phyloP scores from a whole-genome alignment of 2,329 filamentous ascomycete species.

The Xylaria sp. region DNA sequence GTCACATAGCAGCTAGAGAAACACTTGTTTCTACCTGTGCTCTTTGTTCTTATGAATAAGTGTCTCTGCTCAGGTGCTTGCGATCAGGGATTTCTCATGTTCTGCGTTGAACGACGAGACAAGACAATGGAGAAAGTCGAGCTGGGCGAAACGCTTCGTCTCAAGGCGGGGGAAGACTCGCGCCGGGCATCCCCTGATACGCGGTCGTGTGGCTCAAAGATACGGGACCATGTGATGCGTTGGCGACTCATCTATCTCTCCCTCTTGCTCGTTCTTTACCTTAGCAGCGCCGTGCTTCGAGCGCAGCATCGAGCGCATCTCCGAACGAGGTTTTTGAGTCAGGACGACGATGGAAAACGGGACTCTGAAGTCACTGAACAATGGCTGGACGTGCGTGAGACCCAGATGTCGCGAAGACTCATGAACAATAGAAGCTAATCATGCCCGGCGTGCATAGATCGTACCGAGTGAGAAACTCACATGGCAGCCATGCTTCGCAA shows the following conservation, averaged over 20 bases:
- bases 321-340: neutral
- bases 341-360: neutral
- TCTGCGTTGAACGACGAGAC: neutral
- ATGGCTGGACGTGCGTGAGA: constrained; percentile 15
- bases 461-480: constrained; percentile 39
- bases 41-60: neutral
- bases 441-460: constrained; percentile 32
- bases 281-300: neutral
- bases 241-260: constrained; percentile 11
- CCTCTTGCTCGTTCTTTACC: constrained; percentile 5
- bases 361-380: constrained; percentile 1
- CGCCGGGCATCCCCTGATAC: neutral
- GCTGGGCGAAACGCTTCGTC: neutral
- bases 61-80: too few relatives aligned
- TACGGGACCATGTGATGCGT: neutral
- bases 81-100: neutral
- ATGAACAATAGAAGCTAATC: constrained; percentile 1
- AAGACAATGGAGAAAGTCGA: constrained; percentile 2
- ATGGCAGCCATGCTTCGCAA: constrained; percentile 40
- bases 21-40: neutral
- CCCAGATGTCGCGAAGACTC: neutral
- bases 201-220: constrained; percentile 1
- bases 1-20: neutral
- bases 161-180: neutral
- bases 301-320: neutral